Conservation (phyloP, 148 eudicot genomes). For the Hydrangea macrophylla region DNA sequence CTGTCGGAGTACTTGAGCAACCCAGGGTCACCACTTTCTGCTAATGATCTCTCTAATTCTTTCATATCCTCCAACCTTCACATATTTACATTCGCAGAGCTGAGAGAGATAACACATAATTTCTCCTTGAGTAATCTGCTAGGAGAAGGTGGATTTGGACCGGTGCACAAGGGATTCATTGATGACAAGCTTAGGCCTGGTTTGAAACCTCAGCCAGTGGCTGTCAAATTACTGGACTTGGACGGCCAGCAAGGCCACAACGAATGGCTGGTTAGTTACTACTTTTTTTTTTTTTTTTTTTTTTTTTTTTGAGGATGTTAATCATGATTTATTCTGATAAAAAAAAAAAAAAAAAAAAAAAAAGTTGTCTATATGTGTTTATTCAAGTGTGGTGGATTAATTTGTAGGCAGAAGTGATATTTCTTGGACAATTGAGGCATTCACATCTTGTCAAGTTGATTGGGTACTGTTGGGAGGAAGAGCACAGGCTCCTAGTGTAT, state of each 20-base stretch:
- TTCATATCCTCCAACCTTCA: slow-evolving; percentile 59
- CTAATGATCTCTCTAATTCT: slow-evolving; percentile 55
- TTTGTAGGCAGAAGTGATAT: no score
- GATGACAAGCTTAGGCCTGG: slow-evolving; percentile 57
- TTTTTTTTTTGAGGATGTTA: no score
- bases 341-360: no score
- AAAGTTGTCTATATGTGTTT: no score
- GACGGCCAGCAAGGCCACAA: slow-evolving; percentile 81
- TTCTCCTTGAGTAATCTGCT: slow-evolving; percentile 63
- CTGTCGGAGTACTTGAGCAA: slow-evolving; percentile 56
- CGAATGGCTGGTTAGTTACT: slow-evolving; percentile 96
- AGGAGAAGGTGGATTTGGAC: slow-evolving; percentile 94
- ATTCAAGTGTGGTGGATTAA: no score
- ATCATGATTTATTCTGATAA: no score
- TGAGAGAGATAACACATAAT: slow-evolving; percentile 56
- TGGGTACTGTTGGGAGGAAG: no score
- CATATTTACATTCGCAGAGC: slow-evolving; percentile 59
- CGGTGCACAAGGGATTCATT: slow-evolving; percentile 83
- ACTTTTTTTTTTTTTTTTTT: no score
- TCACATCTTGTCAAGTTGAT: no score
- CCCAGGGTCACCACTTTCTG: slow-evolving; percentile 49
- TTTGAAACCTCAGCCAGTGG: slow-evolving; percentile 71
- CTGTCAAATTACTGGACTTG: slow-evolving; percentile 79
- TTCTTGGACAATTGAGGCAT: no score
- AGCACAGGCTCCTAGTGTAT: no score